Evolutionary conservation across 75 land plant genomes (phyloP).

Genomic region (Azolla pinnata): DNA sequence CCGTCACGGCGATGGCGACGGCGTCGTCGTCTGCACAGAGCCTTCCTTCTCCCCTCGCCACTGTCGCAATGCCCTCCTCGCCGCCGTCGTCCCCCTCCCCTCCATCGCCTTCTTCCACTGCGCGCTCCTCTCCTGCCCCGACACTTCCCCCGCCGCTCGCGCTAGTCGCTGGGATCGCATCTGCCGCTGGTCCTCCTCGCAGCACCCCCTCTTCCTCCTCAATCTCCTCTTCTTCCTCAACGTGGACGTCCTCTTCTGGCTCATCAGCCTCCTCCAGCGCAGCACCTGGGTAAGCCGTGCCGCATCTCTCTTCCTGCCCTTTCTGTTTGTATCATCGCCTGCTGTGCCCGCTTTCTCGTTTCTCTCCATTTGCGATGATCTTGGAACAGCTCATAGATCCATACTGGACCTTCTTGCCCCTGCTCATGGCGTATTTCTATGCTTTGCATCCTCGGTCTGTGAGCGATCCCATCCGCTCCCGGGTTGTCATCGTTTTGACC

Average conservation of each 20-base stretch:
- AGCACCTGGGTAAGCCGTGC: constrained; percentile 90
- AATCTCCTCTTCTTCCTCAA: constrained; percentile 86
- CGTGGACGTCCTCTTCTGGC: constrained; percentile 81
- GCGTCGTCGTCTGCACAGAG: too few species aligned
- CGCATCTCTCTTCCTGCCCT: not conserved
- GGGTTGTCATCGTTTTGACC: constrained; percentile 43
- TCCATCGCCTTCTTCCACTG: constrained; percentile 61
- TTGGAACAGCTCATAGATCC: constrained; percentile 74
- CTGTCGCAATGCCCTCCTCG: constrained; percentile 33
- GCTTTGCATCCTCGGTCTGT: constrained; percentile 50
- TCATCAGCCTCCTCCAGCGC: constrained; percentile 65
- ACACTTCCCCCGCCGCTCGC: not conserved
- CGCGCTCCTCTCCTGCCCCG: constrained; percentile 42
- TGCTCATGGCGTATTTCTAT: constrained; percentile 71
- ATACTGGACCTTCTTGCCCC: constrained; percentile 94
- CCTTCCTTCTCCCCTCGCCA: not conserved
- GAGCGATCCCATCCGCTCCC: constrained; percentile 41
- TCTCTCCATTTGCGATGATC: not conserved
- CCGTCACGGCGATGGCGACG: too few species aligned
- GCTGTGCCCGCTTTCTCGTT: not conserved
- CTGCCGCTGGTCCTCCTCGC: constrained; percentile 64
- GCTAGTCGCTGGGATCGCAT: constrained; percentile 12
- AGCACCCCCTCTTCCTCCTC: constrained; percentile 64
- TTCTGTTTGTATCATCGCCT: not conserved
- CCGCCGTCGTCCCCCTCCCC: constrained; percentile 50